Conservation (phyloP, 768 basidiomycete genomes). For the Clitopilus hobsonii region DNA sequence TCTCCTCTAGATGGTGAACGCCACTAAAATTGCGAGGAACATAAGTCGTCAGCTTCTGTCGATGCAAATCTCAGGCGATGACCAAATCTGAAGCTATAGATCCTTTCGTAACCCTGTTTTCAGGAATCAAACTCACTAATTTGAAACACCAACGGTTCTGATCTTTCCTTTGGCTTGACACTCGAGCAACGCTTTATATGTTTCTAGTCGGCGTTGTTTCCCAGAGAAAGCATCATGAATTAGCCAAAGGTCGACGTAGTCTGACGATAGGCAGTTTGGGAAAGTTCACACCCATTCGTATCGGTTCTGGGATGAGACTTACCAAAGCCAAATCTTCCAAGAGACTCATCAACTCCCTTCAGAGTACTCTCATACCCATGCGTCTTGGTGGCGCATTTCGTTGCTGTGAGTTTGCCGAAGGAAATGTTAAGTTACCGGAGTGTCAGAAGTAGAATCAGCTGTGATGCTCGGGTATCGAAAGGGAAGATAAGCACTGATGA, state of each 20-base stretch:
- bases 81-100: background rate
- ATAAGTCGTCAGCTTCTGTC: background rate
- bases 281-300: background rate
- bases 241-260: slow-evolving; percentile 62
- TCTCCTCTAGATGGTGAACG: slow-evolving; percentile 71
- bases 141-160: slow-evolving; percentile 74
- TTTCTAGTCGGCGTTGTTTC: slow-evolving; percentile 56
- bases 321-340: slow-evolving; percentile 59
- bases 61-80: background rate
- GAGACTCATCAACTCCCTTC: slow-evolving; percentile 55
- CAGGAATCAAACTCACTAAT: slow-evolving; percentile 52
- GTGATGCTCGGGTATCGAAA: background rate
- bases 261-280: slow-evolving; percentile 11
- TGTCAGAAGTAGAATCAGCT: background rate
- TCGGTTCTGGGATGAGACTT: too few relatives aligned
- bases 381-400: slow-evolving; percentile 52
- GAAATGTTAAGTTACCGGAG: background rate
- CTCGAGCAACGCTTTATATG: slow-evolving; percentile 67
- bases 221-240: slow-evolving; percentile 74
- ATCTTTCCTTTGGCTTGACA: slow-evolving; percentile 63
- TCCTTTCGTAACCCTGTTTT: background rate
- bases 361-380: slow-evolving; percentile 64
- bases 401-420: slow-evolving; percentile 39
- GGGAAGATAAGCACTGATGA: slow-evolving; percentile 52
- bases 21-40: slow-evolving; percentile 33